phyloP scores from a whole-genome alignment of 2,329 filamentous ascomycete species.

The Rugonectria rugulosa region DNA sequence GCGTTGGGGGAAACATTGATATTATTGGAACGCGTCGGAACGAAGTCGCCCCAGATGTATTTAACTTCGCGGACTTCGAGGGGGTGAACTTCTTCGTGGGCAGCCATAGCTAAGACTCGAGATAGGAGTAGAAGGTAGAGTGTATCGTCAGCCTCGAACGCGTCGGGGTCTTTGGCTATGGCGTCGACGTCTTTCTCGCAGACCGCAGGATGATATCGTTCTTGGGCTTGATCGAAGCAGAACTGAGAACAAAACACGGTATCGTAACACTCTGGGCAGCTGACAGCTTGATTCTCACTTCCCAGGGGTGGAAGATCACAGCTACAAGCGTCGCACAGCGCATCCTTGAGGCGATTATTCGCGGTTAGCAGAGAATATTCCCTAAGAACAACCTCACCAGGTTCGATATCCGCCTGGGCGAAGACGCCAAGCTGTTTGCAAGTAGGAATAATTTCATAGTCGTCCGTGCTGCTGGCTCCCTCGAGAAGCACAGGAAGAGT shows the following conservation, averaged over 20 bases:
- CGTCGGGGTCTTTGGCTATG: conserved; percentile 69
- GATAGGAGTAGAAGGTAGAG: conserved; percentile 70
- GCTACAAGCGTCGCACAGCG: conserved; percentile 90
- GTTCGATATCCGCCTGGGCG: conserved; percentile 79
- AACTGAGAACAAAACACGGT: conserved; percentile 71
- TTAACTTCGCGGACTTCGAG: conserved; percentile 70
- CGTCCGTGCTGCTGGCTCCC: conserved; percentile 58
- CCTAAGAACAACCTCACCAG: conserved; percentile 78
- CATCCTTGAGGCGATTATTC: conserved; percentile 86
- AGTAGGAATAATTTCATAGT: conserved; percentile 60
- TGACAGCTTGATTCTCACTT: conserved; percentile 54
- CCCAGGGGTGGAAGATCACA: conserved; percentile 70
- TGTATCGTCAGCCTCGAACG: conserved; percentile 65
- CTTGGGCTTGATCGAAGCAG: conserved; percentile 65
- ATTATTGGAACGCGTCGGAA: conserved; percentile 59
- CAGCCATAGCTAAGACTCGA: conserved; percentile 68
- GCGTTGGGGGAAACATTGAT: conserved; percentile 62
- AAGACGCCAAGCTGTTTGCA: conserved; percentile 89
- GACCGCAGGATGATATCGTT: conserved; percentile 69
- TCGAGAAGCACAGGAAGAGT: conserved; percentile 76
- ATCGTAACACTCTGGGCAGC: conserved; percentile 68
- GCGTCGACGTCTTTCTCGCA: conserved; percentile 73
- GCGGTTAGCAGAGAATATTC: conserved; percentile 90
- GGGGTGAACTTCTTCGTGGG: conserved; percentile 67
- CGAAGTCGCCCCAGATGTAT: conserved; percentile 75